Evolutionary conservation across 495 filamentous ascomycete species (phyloP), one percentile per base, ranked within the genome.

Genomic region (Jackrogersella multiformis): DNA sequence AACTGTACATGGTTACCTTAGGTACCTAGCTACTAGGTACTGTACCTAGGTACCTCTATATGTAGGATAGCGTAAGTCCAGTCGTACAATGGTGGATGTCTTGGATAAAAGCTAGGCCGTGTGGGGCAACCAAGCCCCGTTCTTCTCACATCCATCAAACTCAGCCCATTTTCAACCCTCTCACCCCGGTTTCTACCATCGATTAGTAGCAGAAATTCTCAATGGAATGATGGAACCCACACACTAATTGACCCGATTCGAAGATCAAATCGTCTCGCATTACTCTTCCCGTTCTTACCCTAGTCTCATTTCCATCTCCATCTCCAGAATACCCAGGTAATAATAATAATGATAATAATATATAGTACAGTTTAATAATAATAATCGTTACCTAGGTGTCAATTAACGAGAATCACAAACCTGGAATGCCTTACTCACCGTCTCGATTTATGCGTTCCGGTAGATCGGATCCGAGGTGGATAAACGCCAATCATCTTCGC

Each of bases 161-260:
- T 65, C 61, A 64, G 61, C 61, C 61, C 61, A 69, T 56, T 41
- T 65, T 61, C 49, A 61, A 51, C 35, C 12, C 42, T 46, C n/a
- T 21, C 6, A 26, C 53, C 53, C 64, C 32, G 32, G 64, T 56
- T 49, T n/a, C n/a, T n/a, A n/a, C n/a, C 30, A 39, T 32, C 61
- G 28, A 42, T 16, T 13, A n/a, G n/a, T n/a, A n/a, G n/a, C 26
- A 39, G 15, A 24, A 24, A 48, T 42, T 20, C 46, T 34, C 16
- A n/a, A n/a, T n/a, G n/a, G n/a, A n/a, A n/a, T n/a, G n/a, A 30
- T 32, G 15, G 46, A 20, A 26, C 36, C 58, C 23, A 49, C 45
- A 10, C 13, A 9, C n/a, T 41, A 24, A 21, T 45, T 64, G 52
- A 56, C 57, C 38, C 53, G 57, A 58, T 62, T 68, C 53, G 52